phyloP scores from a whole-genome alignment of 1,284 basidiomycete species.

The Inonotus hispidus region DNA sequence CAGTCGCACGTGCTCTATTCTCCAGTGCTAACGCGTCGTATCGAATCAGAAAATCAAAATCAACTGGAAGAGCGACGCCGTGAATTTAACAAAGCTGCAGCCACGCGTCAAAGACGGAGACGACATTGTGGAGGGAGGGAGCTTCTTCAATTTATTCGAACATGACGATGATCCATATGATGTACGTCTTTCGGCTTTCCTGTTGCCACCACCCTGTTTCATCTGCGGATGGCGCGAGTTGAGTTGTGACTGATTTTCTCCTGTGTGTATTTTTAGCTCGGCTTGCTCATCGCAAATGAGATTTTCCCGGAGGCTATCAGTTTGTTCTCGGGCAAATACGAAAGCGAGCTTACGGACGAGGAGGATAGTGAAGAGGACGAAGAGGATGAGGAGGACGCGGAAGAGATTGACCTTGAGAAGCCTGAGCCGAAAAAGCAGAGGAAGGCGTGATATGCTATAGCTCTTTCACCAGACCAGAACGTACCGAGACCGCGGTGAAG shows the following conservation, averaged over 20 bases:
- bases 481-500: too few species aligned
- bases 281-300: constrained; percentile 66
- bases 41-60: constrained; percentile 53
- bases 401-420: constrained; percentile 80
- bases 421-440: constrained; percentile 65
- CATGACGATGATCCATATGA: constrained; percentile 56
- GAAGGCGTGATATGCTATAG: constrained; percentile 41
- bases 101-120: constrained; percentile 59
- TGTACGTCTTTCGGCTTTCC: constrained; percentile 38
- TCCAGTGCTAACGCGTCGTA: not conserved
- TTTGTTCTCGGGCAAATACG: constrained; percentile 65
- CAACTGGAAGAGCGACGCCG: constrained; percentile 75
- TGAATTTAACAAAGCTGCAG: constrained; percentile 72
- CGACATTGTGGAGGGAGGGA: constrained; percentile 65
- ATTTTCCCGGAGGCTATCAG: constrained; percentile 74
- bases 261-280: constrained; percentile 44
- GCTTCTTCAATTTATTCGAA: constrained; percentile 88
- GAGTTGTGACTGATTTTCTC: constrained; percentile 1
- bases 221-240: not conserved
- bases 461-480: too few species aligned
- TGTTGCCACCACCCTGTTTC: constrained; percentile 2
- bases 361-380: constrained; percentile 61
- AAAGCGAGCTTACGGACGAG: constrained; percentile 50
- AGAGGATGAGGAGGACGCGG: constrained; percentile 65
- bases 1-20: not conserved